Conservation (phyloP, 2,329 filamentous ascomycete species). For the Aureobasidium pullulans region DNA sequence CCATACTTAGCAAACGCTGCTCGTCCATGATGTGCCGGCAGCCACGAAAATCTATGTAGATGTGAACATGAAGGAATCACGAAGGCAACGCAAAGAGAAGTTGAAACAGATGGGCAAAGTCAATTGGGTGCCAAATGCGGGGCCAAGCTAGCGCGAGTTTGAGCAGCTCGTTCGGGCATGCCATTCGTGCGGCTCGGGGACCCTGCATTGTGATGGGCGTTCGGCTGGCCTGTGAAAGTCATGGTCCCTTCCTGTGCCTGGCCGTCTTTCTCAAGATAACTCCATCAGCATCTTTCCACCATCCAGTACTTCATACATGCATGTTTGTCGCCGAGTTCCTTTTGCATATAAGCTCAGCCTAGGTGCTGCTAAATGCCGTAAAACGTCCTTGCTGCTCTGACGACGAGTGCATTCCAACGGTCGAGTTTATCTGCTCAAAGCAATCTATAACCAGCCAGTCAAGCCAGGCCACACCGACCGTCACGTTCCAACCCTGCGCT, state of each 20-base stretch:
- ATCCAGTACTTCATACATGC: not conserved
- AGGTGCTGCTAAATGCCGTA: not conserved
- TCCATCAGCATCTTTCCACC: not conserved
- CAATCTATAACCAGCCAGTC: not conserved
- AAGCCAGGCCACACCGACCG: not conserved
- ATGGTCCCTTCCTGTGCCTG: constrained; percentile 8
- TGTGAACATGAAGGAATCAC: no score
- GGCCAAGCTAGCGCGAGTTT: not conserved
- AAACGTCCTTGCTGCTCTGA: constrained; percentile 4
- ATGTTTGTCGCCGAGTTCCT: not conserved
- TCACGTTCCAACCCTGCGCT: not conserved
- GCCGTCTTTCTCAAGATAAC: not conserved
- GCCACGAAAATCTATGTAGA: no score
- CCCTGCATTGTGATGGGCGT: not conserved
- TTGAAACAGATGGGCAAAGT: not conserved
- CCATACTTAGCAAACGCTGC: no score
- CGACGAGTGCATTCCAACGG: constrained; percentile 11
- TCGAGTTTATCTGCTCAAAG: not conserved
- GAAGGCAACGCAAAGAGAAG: not conserved
- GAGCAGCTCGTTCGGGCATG: not conserved
- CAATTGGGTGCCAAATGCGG: not conserved
- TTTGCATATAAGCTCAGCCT: not conserved
- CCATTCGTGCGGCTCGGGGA: not conserved
- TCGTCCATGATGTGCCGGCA: no score
- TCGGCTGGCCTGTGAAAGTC: not conserved